phyloP scores from a whole-genome alignment of 2,329 filamentous ascomycete genomes.

The Fusarium irregulare region DNA sequence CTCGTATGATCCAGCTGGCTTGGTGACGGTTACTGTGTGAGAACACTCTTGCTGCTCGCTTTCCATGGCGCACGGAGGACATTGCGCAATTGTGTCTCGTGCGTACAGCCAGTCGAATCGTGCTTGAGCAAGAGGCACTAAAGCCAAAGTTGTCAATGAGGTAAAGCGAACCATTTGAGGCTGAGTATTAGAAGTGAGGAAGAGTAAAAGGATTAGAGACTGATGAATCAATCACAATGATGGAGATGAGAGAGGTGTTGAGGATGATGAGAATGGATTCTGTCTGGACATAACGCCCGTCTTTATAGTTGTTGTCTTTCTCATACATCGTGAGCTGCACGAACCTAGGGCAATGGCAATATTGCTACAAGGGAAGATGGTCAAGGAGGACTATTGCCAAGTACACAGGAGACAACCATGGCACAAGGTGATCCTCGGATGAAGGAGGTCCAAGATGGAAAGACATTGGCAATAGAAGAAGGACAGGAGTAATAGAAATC shows the following conservation, averaged over 20 bases:
- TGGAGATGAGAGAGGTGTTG: conserved; percentile 7
- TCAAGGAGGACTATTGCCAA: conserved; percentile 15
- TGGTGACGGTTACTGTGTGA: conserved; percentile 46
- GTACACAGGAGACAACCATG: neutral
- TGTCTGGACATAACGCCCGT: neutral
- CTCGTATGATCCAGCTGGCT: conserved; percentile 25
- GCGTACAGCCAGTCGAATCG: conserved; percentile 37
- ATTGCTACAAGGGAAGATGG: conserved; percentile 10
- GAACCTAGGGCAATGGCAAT: neutral
- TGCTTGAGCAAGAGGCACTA: conserved; percentile 45
- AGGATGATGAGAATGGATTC: conserved; percentile 12
- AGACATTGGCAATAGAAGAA: conserved; percentile 22
- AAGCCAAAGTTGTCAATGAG: conserved; percentile 44
- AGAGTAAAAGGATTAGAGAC: neutral
- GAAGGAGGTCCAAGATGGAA: neutral
- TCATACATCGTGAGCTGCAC: neutral
- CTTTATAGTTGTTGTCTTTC: conserved; percentile 31
- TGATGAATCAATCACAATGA: neutral
- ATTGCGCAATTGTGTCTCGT: conserved; percentile 40
- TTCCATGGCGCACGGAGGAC: conserved; percentile 47
- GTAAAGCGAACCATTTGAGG: conserved; percentile 44
- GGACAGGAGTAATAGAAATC: neutral
- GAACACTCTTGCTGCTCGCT: conserved; percentile 20
- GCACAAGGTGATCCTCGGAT: neutral
- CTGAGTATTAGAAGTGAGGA: neutral